Evolutionary conservation across 768 basidiomycete genomes (phyloP).

Genomic region (Mycena chlorophos): DNA sequence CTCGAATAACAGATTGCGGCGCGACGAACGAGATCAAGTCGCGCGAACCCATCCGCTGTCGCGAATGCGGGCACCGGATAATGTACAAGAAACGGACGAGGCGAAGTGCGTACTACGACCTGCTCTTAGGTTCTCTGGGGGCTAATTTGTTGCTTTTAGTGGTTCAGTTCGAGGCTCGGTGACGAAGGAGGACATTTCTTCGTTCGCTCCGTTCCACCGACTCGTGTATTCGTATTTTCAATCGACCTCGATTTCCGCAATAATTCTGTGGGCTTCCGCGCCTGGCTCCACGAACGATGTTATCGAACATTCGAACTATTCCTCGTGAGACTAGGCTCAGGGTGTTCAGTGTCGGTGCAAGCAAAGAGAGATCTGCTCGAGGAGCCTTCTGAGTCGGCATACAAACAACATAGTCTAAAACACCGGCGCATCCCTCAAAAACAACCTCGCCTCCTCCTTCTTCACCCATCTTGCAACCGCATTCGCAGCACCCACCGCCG

Average conservation of each 20-base stretch:
- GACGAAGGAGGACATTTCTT: constrained; percentile 19
- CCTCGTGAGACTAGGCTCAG: too few species aligned
- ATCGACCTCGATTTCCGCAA: background rate
- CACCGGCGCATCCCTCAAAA: constrained; percentile 86
- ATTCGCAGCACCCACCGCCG: constrained; percentile 86
- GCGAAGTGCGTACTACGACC: constrained; percentile 56
- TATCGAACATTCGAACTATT: too few species aligned
- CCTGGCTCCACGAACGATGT: too few species aligned
- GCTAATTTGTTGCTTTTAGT: constrained; percentile 40
- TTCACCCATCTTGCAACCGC: constrained; percentile 88
- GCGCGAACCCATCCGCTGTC: constrained; percentile 91
- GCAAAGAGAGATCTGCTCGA: too few species aligned
- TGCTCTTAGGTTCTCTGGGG: background rate
- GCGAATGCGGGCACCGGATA: constrained; percentile 96
- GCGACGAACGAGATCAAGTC: constrained; percentile 89
- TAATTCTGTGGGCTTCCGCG: background rate
- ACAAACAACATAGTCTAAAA: constrained; percentile 48
- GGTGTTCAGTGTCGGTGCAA: too few species aligned
- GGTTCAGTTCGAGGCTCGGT: constrained; percentile 87
- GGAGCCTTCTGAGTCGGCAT: too few species aligned
- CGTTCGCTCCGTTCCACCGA: background rate
- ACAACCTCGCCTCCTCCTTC: constrained; percentile 79
- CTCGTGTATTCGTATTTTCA: background rate
- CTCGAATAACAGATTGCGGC: constrained; percentile 68
- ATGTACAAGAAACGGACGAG: constrained; percentile 98